Percentiles rank a stretch among this genome's conserved stretches.
Evolutionary conservation across 139 green algal species (phyloP).

Genomic region (Picochlorum sp.): DNA sequence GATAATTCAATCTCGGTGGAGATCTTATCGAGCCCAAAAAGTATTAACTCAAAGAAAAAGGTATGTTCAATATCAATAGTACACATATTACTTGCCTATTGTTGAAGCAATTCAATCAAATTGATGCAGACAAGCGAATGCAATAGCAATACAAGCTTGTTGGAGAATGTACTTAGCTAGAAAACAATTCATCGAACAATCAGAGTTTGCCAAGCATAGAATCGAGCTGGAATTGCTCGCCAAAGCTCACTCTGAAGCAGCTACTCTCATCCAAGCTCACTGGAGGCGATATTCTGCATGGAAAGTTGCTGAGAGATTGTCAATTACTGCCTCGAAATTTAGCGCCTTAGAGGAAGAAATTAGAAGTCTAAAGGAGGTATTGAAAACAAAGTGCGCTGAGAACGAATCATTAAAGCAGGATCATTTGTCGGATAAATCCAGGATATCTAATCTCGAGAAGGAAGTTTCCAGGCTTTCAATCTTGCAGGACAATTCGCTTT

Average conservation of each 20-base stretch:
- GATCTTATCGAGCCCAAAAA: slow-evolving; percentile 15
- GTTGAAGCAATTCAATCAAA: background rate
- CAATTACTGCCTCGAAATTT: background rate
- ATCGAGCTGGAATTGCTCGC: slow-evolving; percentile 17
- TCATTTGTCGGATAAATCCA: too few relatives aligned
- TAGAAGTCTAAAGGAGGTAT: background rate
- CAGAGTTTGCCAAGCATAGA: slow-evolving; percentile 28
- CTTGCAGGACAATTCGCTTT: too few relatives aligned
- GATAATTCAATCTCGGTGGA: slow-evolving; percentile 36
- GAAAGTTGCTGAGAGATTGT: background rate
- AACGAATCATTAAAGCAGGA: too few relatives aligned
- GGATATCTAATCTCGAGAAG: too few relatives aligned
- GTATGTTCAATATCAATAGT: slow-evolving; percentile 5
- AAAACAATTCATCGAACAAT: slow-evolving; percentile 31
- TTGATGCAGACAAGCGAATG: background rate
- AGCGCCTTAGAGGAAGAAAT: background rate
- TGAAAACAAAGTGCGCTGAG: background rate
- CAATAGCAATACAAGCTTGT: slow-evolving; percentile 34
- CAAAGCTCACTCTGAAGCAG: slow-evolving; percentile 11
- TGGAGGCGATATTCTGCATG: slow-evolving; percentile 22
- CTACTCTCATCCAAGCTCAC: slow-evolving; percentile 32
- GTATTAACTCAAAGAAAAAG: slow-evolving; percentile 17
- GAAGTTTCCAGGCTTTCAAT: too few relatives aligned
- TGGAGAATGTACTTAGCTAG: slow-evolving; percentile 31
- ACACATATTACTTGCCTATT: background rate